phyloP scores from a whole-genome alignment of 2,329 filamentous ascomycete species.

The Phialemoniopsis sp. region DNA sequence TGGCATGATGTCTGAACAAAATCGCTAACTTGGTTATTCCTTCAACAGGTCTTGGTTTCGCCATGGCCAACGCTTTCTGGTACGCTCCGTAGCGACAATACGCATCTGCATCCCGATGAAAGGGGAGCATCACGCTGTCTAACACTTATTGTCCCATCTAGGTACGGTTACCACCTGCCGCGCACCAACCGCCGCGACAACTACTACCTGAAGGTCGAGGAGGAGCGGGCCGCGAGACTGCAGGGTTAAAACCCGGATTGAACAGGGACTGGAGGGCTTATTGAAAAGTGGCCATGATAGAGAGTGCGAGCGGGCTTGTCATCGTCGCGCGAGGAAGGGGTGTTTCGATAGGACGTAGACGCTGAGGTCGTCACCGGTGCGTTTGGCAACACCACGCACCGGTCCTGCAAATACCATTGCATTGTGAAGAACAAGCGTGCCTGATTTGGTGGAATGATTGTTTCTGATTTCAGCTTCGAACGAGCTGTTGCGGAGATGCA shows the following conservation, averaged over 20 bases:
- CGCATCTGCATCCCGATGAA: too few species aligned
- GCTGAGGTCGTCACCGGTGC: conserved; percentile 12
- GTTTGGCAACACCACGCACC: conserved; percentile 6
- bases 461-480: too few species aligned
- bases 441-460: too few species aligned
- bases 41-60: conserved; percentile 44
- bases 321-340: neutral
- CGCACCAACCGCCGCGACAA: conserved; percentile 54
- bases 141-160: conserved; percentile 17
- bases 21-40: conserved; percentile 23
- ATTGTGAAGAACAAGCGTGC: too few species aligned
- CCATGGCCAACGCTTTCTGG: conserved; percentile 54
- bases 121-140: too few species aligned
- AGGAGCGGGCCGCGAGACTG: conserved; percentile 40
- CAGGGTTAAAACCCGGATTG: conserved; percentile 6
- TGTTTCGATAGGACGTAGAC: conserved; percentile 17
- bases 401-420: neutral
- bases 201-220: conserved; percentile 56
- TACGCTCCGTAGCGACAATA: conserved; percentile 29
- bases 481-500: too few species aligned
- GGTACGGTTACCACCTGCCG: conserved; percentile 61
- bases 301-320: too few species aligned
- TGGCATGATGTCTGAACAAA: neutral
- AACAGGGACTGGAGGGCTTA: too few species aligned
- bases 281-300: too few species aligned